Evolutionary conservation across 495 filamentous ascomycete species (phyloP).

Genomic region (Trichoderma erinaceum): DNA sequence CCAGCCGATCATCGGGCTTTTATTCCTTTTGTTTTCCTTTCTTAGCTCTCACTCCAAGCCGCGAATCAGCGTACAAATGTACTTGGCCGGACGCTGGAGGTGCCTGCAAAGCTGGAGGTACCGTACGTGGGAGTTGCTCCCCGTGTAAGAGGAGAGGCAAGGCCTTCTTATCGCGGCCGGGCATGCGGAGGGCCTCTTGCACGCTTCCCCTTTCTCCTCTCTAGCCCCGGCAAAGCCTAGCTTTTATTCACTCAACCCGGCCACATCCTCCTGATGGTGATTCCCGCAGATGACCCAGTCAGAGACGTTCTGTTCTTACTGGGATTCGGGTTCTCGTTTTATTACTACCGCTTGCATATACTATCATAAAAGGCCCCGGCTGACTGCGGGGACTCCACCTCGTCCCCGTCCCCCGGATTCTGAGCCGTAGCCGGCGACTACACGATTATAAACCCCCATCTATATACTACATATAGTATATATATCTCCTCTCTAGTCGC

Average conservation of each 20-base stretch:
- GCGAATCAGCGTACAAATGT: neutral
- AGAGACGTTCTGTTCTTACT: neutral
- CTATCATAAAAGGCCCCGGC: neutral
- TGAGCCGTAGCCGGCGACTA: constrained; percentile 1
- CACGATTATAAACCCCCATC: neutral
- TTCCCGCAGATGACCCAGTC: neutral
- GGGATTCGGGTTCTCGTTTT: neutral
- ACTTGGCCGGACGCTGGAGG: neutral
- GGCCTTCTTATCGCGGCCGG: neutral
- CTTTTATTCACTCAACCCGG: neutral
- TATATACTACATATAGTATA: neutral
- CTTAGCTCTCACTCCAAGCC: neutral
- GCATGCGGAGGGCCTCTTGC: constrained; percentile 1
- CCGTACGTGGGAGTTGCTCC: neutral
- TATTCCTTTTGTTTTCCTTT: neutral
- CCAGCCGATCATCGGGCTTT: neutral
- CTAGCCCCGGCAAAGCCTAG: constrained; percentile 5
- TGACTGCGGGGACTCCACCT: constrained; percentile 9
- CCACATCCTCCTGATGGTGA: neutral
- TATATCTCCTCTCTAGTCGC: neutral
- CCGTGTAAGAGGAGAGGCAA: neutral
- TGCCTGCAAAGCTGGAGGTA: constrained; percentile 6
- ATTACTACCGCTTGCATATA: neutral
- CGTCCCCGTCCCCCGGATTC: constrained; percentile 5
- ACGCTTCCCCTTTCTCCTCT: neutral